Evolutionary conservation across 306 rosid genomes (phyloP), one percentile per base, ranked within the genome.

Genomic region (Vicia villosa): DNA sequence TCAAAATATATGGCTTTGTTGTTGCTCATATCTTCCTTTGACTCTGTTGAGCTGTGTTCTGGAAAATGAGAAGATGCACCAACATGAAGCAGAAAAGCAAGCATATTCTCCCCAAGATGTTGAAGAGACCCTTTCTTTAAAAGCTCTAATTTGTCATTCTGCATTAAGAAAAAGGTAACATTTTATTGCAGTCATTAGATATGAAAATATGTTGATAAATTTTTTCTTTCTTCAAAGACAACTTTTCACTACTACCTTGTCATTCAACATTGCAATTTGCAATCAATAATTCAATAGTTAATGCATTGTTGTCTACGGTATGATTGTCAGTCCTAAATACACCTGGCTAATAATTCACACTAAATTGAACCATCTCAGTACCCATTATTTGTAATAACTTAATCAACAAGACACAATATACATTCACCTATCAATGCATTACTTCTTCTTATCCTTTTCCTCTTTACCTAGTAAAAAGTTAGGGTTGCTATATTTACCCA

Each of bases 61-160:
- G 97, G 92, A 88, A 90, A 80, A 32, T 90, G 76, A 68, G 96
- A 59, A 60, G 94, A 85, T 16, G 94, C 83, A 69, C 86, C 92
- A 68, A 75, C 16, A 54, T 84, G 90, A 75, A 88, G 88, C 84
- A 94, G 84, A 88, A 88, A 94, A 72, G 96, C 87, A 80, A 94
- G 97, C 97, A 94, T 90, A 77, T 94, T 94, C 75, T 94, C 98
- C 72, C 98, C 98, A 73, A 94, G 96, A 81, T 90, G 98, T 79
- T 94, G 98, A 83, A 94, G 92, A 79, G 98, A 90, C 66, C 98
- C 98, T 72, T 77, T 38, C 72, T 80, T 86, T 63, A 90, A 86
- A 80, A 87, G 94, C 83, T 86, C 89, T 14, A 86, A 38, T 68
- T 94, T 94, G 86, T 94, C 98, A 83, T 94, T 94, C 98, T 94